These are phyloP conservation scores for Rhodotorula mucilaginosa DNA, from an alignment of 1,284 basidiomycete genomes.

Conservation along the genomic window DNA sequence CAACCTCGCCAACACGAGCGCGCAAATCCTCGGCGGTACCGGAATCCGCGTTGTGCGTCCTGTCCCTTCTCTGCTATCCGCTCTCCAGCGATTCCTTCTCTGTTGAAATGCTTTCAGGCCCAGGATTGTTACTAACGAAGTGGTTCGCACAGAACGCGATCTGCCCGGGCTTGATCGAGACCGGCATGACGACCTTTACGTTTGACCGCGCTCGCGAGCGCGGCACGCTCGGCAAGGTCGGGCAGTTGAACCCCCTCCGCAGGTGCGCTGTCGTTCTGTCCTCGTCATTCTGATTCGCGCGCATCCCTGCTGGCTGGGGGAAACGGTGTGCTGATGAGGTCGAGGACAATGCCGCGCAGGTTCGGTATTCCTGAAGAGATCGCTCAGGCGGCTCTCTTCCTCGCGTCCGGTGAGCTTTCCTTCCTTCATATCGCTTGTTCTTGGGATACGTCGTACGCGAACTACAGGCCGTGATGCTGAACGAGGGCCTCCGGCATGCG, in stretches of 20 bases:
- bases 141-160: constrained; percentile 62
- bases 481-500: too few relatives aligned
- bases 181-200: constrained; percentile 38
- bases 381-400: constrained; percentile 76
- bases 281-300: too few relatives aligned
- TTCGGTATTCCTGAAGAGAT: constrained; percentile 71
- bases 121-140: too few relatives aligned
- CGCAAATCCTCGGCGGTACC: constrained; percentile 74
- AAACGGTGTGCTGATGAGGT: neutral
- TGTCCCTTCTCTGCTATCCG: neutral
- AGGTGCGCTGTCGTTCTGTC: constrained; percentile 54
- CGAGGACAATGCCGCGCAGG: constrained; percentile 15
- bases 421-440: constrained; percentile 8
- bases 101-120: neutral
- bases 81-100: neutral
- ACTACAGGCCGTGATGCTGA: neutral
- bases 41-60: constrained; percentile 67
- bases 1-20: constrained; percentile 75
- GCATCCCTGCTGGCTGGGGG: too few relatives aligned
- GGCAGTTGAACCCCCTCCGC: constrained; percentile 79
- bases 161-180: constrained; percentile 84
- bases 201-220: constrained; percentile 70
- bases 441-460: too few relatives aligned
- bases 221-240: constrained; percentile 72
- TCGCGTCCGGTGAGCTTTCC: constrained; percentile 69